Evolutionary conservation across 2,329 filamentous ascomycete genomes (phyloP), one percentile per base, ranked within the genome.

Genomic region (Bertia moriformis): DNA sequence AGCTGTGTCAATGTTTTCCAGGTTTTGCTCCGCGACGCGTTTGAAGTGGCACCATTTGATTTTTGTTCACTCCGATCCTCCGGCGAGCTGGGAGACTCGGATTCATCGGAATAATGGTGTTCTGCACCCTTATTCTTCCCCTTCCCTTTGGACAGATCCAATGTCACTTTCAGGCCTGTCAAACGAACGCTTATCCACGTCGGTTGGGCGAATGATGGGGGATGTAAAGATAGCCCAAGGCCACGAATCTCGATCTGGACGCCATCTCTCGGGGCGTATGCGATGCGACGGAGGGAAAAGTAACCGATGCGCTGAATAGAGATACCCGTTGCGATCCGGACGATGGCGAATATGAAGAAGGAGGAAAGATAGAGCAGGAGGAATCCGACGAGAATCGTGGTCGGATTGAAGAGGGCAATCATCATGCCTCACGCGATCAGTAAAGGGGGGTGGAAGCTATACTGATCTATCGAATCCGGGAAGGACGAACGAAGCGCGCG

Each of bases 281-380:
- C 69, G 45, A 85, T 78, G 47, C 78, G 73, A 48, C 78, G 69
- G 48, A 85, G 62, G 18, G 78, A 81, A 43, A 78, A 69, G 50
- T 78, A 80, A 38, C 80, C 80, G 44, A 84, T 66, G 40, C 80
- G 69, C 53, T 85, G 80, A 39, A 85, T 81, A 4, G 80, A 84
- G 40, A 85, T 65, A 36, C 80, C 80, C 7, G 79, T 83, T 42
- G 77, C 66, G 43, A 84, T 77, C 42, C 80, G 75, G 43, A 85
- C 61, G 50, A 84, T 69, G 43, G 80, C 80, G 51, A 85, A 83
- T 42, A 83, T 57, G 39, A 84, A 67, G 51, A 85, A 84, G 40
- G 78, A 78, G 43, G 67, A 70, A 38, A 85, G 67, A 60, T 83
- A 84, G 41, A 74, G 62, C 44, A 83, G 65, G 39, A 83, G 64